Base-by-base conservation (phyloP, 148 eudicot species). In the Pharnaceum exiguum region DNA sequence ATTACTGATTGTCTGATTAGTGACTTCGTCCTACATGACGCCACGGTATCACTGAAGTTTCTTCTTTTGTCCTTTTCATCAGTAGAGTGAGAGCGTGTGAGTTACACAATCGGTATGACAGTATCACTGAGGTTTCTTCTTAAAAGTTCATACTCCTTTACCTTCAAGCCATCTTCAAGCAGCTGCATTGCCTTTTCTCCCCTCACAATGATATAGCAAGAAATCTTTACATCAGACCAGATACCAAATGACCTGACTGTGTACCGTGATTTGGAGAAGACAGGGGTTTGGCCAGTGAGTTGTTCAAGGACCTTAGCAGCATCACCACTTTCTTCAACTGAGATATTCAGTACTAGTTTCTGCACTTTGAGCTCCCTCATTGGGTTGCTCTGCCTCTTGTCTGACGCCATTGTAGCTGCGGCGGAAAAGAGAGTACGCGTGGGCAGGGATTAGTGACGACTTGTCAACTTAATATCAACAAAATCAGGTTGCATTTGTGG, bases 171-270 rank as follows among this genome's bases (percentile, higher is more conserved):
- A 66, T 85, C 82, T 49, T 86, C 87, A 37, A 87, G 78, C 5
- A 87, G 83, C 66, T 87, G 95, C 95, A 87, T 84, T 57, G 90
- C 90, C 68, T 87, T 87, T 25, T 87, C 95, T 36, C 95, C 95
- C 63, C 90, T 82, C 16, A 88, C 91, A 5, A 90, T 87, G 31
- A 87, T 86, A 21, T 87, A 77, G 70, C 87, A 84, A 28, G 95
- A 90, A 73, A 87, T 81, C 78, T 87, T 87, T 56, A 81, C 85
- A 73, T 87, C 82, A 79, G 88, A 85, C 72, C 95, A 79, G 73
- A 87, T 87, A 36, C 95, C 95, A 23, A 84, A 87, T 2, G 95
- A 82, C 27, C 94, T 63, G 19, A 86, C 94, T 68, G 94, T 82
- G 74, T 86, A 86, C 64, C 88, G 77, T 2, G 88, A 86, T 66